These are phyloP conservation scores for Alternaria longipes DNA, from an alignment of 2,329 filamentous ascomycete genomes.

Conservation along the genomic window DNA sequence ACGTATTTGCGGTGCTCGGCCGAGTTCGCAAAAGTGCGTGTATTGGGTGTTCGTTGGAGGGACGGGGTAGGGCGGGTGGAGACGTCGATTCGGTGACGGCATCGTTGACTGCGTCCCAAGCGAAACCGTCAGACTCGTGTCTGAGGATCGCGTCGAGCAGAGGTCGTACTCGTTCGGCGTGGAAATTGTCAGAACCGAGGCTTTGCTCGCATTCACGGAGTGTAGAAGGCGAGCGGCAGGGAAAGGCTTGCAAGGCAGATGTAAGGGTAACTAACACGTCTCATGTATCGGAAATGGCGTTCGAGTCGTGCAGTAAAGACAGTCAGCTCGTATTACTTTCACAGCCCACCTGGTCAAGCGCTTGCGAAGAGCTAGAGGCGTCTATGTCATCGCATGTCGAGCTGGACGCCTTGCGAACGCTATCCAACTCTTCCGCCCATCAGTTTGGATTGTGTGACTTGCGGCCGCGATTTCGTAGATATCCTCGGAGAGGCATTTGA, in stretches of 20 bases:
- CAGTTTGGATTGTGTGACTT: conserved; percentile 17
- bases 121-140: not conserved
- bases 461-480: conserved; percentile 8
- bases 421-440: conserved; percentile 20
- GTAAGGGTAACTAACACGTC: not conserved
- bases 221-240: not conserved
- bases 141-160: not conserved
- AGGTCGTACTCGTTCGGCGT: not conserved
- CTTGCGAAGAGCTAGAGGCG: not conserved
- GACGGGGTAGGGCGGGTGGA: not conserved
- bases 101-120: not conserved
- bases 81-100: not conserved
- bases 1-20: not conserved
- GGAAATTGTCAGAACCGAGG: not conserved
- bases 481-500: conserved; percentile 8
- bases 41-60: not conserved
- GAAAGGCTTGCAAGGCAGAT: not conserved
- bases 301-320: conserved; percentile 2
- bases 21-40: not conserved
- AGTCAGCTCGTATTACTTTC: conserved; percentile 6
- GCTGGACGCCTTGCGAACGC: conserved; percentile 16
- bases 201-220: not conserved
- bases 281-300: not conserved
- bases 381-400: not conserved
- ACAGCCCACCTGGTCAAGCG: not conserved